Base-by-base conservation (phyloP, 2,329 filamentous ascomycete genomes). In the Pseudocercospora macadamiae region DNA sequence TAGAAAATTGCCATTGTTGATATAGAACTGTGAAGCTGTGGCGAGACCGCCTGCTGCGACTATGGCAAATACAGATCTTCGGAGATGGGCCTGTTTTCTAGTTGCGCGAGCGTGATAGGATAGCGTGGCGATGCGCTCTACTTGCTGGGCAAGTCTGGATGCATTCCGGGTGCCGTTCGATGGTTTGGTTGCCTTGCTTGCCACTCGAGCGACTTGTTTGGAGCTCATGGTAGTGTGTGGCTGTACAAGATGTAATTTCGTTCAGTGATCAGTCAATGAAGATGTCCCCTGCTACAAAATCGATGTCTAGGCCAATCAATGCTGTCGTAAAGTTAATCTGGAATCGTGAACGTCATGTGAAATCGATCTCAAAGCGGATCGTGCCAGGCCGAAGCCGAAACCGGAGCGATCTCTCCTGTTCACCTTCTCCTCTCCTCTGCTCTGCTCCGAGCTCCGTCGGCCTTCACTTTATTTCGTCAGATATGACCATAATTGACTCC, bases 71-170 rank as follows among this genome's bases (percentile, higher is more conserved):
- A 81, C 55, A 14, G 77, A 80, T 37, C 78, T 74, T 42, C 75
- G 67, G 48, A 81, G 76, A 32, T 79, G 77, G 59, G 77, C 75
- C 62, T 80, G 78, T 55, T 78, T 75, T 10, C 75, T 73, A 23
- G 76, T 71, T 18, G 77, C 76, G 54, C 79, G 63, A 5, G 61
- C 55, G 47, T 64, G 64, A 44, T 72, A 68, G 37, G 68, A 77
- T 21, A 69, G 57, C n/a, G 63, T 63, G 7, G 66, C 65, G 10
- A 68, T 60, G 45, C 60, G 59, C 18, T 64, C 51, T 6, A 52
- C 61, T 59, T 59, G 64, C 39, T 65, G 66, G 16, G 63, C 63
- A 16, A 68, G 66, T 25, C 62, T 63, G 2, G 62, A 64, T 8
- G 61, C 59, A 19, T 64, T 52, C 45, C 64, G 64, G 9, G 62